Base-by-base conservation (phyloP, 495 filamentous ascomycete genomes). In the Aspergillus ellipticus region DNA sequence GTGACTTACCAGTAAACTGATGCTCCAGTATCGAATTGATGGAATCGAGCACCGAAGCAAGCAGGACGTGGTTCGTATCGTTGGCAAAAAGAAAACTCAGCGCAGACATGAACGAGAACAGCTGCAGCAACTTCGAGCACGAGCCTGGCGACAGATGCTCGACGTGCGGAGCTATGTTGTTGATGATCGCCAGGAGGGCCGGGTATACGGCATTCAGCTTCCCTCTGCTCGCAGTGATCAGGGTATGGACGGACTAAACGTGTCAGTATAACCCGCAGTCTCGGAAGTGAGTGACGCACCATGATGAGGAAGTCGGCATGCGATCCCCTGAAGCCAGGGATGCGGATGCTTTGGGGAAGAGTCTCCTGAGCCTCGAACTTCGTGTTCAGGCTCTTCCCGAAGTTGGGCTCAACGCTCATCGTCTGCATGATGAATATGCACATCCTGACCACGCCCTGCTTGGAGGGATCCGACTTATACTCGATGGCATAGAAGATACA, bases 391-490 rank as follows among this genome's bases (percentile, higher is more conserved):
- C 90, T 90, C 66, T 87, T 84, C 10, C 92, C 92, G 70, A 97
- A 97, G 53, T 88, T 94, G 39, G 85, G 83, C 73, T 97, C 94
- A 0, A 92, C 90, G 64, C 93, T 97, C 64, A 97, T 75, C 1
- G 95, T 99, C 68, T 99, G 94, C 41, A 97, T 72, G 47, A 97
- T 84, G 74, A 99, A 97, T 21, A 95, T 87, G 71, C 94, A 97
- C 92, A 97, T 96, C 39, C 93, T 79, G 17, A 97, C 90, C 3
- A 97, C 82, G 0, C 95, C 92, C 64, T 96, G 90, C 67, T 94
- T 96, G 2, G 92, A 85, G 16, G 88, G 78, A 67, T 97, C 92
- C 26, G 81, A 77, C 65, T 89, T 89, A 66, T 93, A 88, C 63
- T 95, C 90, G 31, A 96, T 82, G 13, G 91, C 90, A 69, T 97